Base-by-base conservation (phyloP, 768 basidiomycete genomes). In the Xerocomellus dryophilus region DNA sequence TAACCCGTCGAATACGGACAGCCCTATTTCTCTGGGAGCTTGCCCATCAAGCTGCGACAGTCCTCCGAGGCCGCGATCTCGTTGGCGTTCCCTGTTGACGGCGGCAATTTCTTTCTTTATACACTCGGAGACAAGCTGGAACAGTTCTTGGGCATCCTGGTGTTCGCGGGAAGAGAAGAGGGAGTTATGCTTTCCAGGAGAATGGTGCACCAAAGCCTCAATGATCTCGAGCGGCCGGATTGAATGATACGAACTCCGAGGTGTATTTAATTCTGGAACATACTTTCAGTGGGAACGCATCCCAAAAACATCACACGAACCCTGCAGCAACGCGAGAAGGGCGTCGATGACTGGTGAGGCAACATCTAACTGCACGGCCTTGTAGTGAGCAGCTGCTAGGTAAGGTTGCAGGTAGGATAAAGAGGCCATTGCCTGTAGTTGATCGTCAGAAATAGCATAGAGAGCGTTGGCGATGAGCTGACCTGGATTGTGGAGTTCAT, bases 141-240 rank as follows among this genome's bases (percentile, higher is more conserved):
- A 98, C n/a, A 98, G 80, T 67, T 98, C 96, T 66, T 98, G 96
- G 5, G 96, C 96, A 68, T 98, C 96, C 73, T 98, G 96, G 68
- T 98, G 96, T 67, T 97, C 93, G 12, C 92, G 85, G 1, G 93
- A 93, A 59, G 84, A 83, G 70, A 96, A 86, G 11, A 93, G 78
- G 0, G 86, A 79, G 60, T 80, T 79, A 58, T 78, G 68, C 64
- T 80, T 80, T 46, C 79, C 80, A 32, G 76, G 70, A 35, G 79
- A 74, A 56, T 80, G 77, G 20, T 75, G 67, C 17, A 83, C 81
- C 29, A 95, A 78, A 4, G 85, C 87, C 17, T 78, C 70, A 43
- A 95, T 88, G 53, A 96, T 82, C 35, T 78, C 78, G 42, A 82
- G 66, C 0, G 93, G 93, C 2, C 91, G 83, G 31, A 93, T 76